Evolutionary conservation across 768 basidiomycete genomes (phyloP).

Genomic region (Psilocybe cubensis): DNA sequence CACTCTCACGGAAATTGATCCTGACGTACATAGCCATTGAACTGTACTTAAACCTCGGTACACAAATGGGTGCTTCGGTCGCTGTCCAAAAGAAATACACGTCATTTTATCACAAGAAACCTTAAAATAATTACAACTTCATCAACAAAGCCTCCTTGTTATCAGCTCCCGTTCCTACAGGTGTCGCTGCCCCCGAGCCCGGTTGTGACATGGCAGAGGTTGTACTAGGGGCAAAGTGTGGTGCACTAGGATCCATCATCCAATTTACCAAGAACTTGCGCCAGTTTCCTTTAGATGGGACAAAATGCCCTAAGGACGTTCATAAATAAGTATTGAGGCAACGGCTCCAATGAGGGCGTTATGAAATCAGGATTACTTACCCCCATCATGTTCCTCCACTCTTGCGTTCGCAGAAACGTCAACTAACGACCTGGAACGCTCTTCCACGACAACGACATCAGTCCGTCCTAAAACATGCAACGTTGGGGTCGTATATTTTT

Average conservation of each 20-base stretch:
- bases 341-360: neutral
- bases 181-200: conserved; percentile 48
- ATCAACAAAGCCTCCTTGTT: conserved; percentile 24
- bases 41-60: neutral
- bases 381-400: conserved; percentile 80
- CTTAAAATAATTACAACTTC: conserved; percentile 25
- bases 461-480: conserved; percentile 79
- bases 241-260: conserved; percentile 52
- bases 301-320: conserved; percentile 68
- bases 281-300: conserved; percentile 80
- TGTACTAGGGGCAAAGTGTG: conserved; percentile 47
- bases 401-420: conserved; percentile 57
- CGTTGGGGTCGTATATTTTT: conserved; percentile 68
- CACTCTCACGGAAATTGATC: too few relatives aligned
- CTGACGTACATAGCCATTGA: neutral
- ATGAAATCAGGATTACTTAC: conserved; percentile 42
- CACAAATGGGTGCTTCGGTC: neutral
- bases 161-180: conserved; percentile 26
- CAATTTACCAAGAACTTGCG: conserved; percentile 74
- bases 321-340: neutral
- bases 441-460: conserved; percentile 75
- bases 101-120: neutral
- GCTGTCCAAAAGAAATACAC: neutral
- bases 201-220: conserved; percentile 13
- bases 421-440: conserved; percentile 63